phyloP scores from a whole-genome alignment of 2,329 filamentous ascomycete genomes.

The Aspergillus pseudonomiae region DNA sequence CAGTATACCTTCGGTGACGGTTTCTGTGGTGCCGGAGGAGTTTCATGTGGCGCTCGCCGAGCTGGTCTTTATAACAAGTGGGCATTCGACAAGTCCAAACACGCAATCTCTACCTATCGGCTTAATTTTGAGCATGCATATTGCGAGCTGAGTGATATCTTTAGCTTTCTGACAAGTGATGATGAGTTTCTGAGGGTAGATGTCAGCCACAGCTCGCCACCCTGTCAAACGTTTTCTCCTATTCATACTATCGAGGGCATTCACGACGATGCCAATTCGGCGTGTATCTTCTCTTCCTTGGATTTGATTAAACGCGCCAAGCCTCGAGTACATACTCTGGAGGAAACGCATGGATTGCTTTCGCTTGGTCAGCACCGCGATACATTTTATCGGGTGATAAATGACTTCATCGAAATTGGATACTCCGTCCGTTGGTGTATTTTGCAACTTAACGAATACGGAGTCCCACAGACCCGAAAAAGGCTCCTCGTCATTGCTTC shows the following conservation, averaged over 20 bases:
- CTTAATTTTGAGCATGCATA: constrained; percentile 57
- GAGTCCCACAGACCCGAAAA: constrained; percentile 52
- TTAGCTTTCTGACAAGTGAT: constrained; percentile 43
- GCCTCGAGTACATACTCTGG: constrained; percentile 74
- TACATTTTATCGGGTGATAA: constrained; percentile 64
- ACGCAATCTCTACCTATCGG: constrained; percentile 61
- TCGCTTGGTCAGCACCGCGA: constrained; percentile 52
- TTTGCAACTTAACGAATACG: constrained; percentile 54
- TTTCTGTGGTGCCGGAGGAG: constrained; percentile 63
- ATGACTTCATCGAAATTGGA: constrained; percentile 64
- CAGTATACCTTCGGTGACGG: constrained; percentile 71
- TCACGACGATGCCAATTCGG: constrained; percentile 69
- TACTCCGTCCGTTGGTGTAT: constrained; percentile 74
- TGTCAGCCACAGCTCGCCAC: constrained; percentile 73
- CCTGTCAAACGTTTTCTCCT: constrained; percentile 75
- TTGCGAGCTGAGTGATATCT: constrained; percentile 48
- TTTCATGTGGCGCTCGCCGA: constrained; percentile 24
- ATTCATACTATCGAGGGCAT: constrained; percentile 64
- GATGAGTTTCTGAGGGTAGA: constrained; percentile 56
- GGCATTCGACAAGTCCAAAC: constrained; percentile 64
- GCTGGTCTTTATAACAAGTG: constrained; percentile 63
- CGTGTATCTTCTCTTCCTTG: constrained; percentile 52
- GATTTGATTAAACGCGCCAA: constrained; percentile 60
- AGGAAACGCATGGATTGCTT: constrained; percentile 73
- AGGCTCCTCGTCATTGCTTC: constrained; percentile 57